Evolutionary conservation across 1,139 yeast genomes (phyloP), one percentile per base, ranked within the genome.

Genomic region (Taphrina sp.): DNA sequence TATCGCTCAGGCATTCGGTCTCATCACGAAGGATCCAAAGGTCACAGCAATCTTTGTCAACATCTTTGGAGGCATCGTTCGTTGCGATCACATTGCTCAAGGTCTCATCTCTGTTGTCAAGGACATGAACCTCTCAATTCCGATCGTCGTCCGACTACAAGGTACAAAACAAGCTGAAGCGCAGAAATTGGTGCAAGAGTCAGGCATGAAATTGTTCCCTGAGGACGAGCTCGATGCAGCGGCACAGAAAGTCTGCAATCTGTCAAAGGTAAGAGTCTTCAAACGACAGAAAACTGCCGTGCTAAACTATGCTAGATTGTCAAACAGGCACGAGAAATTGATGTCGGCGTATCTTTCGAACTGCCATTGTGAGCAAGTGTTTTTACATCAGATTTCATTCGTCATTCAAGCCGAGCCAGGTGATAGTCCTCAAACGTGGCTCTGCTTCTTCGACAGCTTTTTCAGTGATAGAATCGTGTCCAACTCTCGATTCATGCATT

Each of bases 41-140:
- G 97, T 94, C 64, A 82, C 88, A 67, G 96, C 96, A 71, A 92
- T 92, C 72, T 90, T 92, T 68, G 98, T 92, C 71, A 92, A 92
- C 81, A 94, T 92, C 69, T 92, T 92, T 69, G 99, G 99, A 72
- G 98, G 99, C 77, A 92, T 92, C 67, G 98, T 92, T 66, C 88
- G 98, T 79, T 92, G 98, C 76, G 99, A 92, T 75, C 88, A 82
- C 76, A 96, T 92, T 64, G 99, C 99, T 66, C 83, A 83, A 76
- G 99, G 99, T 74, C 81, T 92, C 71, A 89, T 90, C 67, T 86
- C 89, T 65, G 95, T 95, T 53, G 82, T 96, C 64, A 86, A 87
- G 75, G 85, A 84, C 76, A 81, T 90, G 78, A 82, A 85, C 71
- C 82, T 92, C 71, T 82, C 80, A 63, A 86, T 92, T 60, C 99